Conservation (phyloP, 495 filamentous ascomycete genomes). For the Copromyces sp. region DNA sequence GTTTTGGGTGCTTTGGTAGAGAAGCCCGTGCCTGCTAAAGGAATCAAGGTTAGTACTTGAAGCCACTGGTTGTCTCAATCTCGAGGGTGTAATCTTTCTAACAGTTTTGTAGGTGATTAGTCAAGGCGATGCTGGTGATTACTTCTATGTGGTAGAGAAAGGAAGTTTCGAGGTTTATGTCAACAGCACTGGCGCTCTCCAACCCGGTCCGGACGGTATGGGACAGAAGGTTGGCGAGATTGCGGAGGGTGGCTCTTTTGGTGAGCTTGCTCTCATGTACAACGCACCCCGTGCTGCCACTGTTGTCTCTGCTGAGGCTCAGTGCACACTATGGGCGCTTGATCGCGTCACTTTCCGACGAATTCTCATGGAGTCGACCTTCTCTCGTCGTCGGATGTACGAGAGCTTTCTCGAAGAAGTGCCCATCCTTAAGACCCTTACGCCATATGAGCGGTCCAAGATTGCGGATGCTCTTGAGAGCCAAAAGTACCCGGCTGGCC, state of each 20-base stretch:
- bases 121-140: slow-evolving; percentile 93
- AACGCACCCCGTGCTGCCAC: slow-evolving; percentile 96
- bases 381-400: slow-evolving; percentile 91
- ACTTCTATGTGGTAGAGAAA: slow-evolving; percentile 93
- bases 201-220: slow-evolving; percentile 75
- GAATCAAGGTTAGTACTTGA: slow-evolving; percentile 55
- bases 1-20: slow-evolving; percentile 87
- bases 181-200: slow-evolving; percentile 65
- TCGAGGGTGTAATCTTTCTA: background rate
- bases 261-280: slow-evolving; percentile 96
- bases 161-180: slow-evolving; percentile 89
- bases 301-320: slow-evolving; percentile 69
- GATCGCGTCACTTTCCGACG: slow-evolving; percentile 95
- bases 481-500: slow-evolving; percentile 70
- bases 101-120: slow-evolving; percentile 57
- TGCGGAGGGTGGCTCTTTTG: slow-evolving; percentile 88
- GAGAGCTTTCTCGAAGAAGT: slow-evolving; percentile 97
- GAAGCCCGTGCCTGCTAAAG: slow-evolving; percentile 89
- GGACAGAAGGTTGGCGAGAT: slow-evolving; percentile 75
- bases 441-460: slow-evolving; percentile 86
- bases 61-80: background rate
- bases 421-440: slow-evolving; percentile 71
- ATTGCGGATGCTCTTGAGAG: slow-evolving; percentile 94
- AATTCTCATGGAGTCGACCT: slow-evolving; percentile 96
- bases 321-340: slow-evolving; percentile 82